Evolutionary conservation across 805 yeast species (phyloP).

Genomic region (Ogataea trehaloabstinens): DNA sequence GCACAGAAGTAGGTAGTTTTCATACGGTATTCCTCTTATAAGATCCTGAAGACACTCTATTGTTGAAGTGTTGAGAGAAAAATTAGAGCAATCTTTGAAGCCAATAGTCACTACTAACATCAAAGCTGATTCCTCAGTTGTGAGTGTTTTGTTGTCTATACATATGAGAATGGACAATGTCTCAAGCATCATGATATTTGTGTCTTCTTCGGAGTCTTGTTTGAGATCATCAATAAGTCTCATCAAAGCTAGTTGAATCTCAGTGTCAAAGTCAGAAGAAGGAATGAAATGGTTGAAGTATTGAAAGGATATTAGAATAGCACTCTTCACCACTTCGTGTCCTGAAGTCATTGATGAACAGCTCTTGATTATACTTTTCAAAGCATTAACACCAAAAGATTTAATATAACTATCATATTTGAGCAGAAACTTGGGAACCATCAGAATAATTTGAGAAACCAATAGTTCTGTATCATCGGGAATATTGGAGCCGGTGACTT

Average conservation of each 20-base stretch:
- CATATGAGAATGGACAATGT: constrained; percentile 57
- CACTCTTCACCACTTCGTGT: constrained; percentile 20
- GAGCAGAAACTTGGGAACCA: constrained; percentile 57
- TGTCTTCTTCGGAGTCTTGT: constrained; percentile 73
- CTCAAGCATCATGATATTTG: constrained; percentile 72
- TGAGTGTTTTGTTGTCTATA: constrained; percentile 37
- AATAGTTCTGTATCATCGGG: constrained; percentile 36
- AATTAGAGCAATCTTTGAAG: constrained; percentile 69
- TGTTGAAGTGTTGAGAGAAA: constrained; percentile 65
- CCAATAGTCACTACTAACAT: constrained; percentile 62
- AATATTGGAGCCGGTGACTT: constrained; percentile 12
- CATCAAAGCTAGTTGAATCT: constrained; percentile 30
- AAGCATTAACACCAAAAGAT: constrained; percentile 23
- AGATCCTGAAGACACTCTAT: constrained; percentile 66
- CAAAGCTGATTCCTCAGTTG: constrained; percentile 38
- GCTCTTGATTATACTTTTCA: constrained; percentile 23
- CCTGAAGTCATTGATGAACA: constrained; percentile 23
- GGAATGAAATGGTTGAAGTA: constrained; percentile 35
- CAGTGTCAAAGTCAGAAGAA: constrained; percentile 19
- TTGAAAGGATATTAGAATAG: constrained; percentile 52
- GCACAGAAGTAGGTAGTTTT: constrained; percentile 46
- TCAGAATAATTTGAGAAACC: constrained; percentile 45
- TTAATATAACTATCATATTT: constrained; percentile 40
- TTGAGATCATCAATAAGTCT: constrained; percentile 43
- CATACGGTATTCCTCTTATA: constrained; percentile 43